Percentiles rank a stretch among this genome's conserved stretches.
Evolutionary conservation across 2,329 filamentous ascomycete genomes (phyloP).

Genomic region (Colletotrichum lini): DNA sequence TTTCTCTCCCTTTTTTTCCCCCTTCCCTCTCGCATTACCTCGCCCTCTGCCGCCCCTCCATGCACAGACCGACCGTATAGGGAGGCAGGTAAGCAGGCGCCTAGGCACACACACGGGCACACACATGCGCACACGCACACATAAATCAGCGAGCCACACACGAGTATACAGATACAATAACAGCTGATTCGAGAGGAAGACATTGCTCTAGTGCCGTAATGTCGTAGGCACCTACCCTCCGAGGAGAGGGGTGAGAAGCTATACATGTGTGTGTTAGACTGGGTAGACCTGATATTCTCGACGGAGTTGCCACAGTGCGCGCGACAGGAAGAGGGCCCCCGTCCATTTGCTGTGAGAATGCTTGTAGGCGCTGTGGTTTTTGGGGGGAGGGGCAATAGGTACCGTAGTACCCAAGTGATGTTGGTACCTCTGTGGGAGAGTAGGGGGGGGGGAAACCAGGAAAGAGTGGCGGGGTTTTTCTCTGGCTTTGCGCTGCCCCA

Average conservation of each 20-base stretch:
- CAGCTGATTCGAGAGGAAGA: slow-evolving; percentile 10
- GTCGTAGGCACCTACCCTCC: neutral
- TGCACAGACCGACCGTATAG: slow-evolving; percentile 2
- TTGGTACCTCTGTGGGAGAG: neutral
- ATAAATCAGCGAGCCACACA: too few relatives aligned
- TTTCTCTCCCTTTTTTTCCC: neutral
- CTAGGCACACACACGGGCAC: neutral
- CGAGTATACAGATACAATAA: neutral
- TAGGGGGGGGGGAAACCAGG: slow-evolving; percentile 10
- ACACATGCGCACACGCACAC: neutral
- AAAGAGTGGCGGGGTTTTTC: slow-evolving; percentile 44
- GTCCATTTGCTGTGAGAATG: neutral
- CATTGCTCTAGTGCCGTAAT: neutral
- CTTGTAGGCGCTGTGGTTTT: slow-evolving; percentile 22
- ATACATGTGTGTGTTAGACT: neutral
- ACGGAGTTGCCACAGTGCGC: slow-evolving; percentile 14
- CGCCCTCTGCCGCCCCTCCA: slow-evolving; percentile 17
- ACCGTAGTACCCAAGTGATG: neutral
- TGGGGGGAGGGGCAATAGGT: slow-evolving; percentile 5
- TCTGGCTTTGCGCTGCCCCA: slow-evolving; percentile 44
- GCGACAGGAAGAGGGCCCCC: neutral
- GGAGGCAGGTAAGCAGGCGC: too few relatives aligned
- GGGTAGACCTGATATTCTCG: slow-evolving; percentile 6
- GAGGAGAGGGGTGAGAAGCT: neutral
- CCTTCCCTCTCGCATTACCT: slow-evolving; percentile 19